Conservation (phyloP, 495 filamentous ascomycete genomes). For the Sphaerosporella brunnea region DNA sequence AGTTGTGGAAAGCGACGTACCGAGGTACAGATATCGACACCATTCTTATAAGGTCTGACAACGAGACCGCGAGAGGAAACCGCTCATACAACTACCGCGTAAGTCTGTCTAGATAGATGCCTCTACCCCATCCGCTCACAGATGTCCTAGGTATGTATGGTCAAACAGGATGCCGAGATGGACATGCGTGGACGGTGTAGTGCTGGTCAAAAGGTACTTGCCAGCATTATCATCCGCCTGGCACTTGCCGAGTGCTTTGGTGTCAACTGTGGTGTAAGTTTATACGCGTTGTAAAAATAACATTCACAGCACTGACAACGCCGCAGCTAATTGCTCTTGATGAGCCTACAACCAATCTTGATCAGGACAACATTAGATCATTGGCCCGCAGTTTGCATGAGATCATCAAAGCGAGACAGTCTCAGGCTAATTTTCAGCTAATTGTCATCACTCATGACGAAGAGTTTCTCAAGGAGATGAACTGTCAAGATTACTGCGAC, state of each 20-base stretch:
- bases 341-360: conserved; percentile 94
- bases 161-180: conserved; percentile 94
- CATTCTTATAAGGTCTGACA: conserved; percentile 83
- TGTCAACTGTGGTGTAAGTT: conserved; percentile 63
- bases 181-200: conserved; percentile 98
- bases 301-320: no score
- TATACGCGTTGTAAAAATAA: no score
- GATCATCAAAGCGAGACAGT: conserved; percentile 68
- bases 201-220: conserved; percentile 89
- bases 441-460: conserved; percentile 98
- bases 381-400: conserved; percentile 68
- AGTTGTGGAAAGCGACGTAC: conserved; percentile 93
- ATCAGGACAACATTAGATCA: conserved; percentile 80
- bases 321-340: conserved; percentile 78
- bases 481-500: conserved; percentile 84
- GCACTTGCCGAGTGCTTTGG: conserved; percentile 95
- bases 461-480: conserved; percentile 85
- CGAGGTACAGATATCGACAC: conserved; percentile 95
- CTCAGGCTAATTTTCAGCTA: conserved; percentile 88
- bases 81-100: conserved; percentile 94
- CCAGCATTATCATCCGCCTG: conserved; percentile 92
- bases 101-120: neutral
- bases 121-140: neutral
- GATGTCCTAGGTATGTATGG: conserved; percentile 46
- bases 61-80: conserved; percentile 54